Percentiles rank a stretch among this genome's conserved stretches.
Evolutionary conservation across 768 basidiomycete species (phyloP).

Genomic region (Tephrocybe sp.): DNA sequence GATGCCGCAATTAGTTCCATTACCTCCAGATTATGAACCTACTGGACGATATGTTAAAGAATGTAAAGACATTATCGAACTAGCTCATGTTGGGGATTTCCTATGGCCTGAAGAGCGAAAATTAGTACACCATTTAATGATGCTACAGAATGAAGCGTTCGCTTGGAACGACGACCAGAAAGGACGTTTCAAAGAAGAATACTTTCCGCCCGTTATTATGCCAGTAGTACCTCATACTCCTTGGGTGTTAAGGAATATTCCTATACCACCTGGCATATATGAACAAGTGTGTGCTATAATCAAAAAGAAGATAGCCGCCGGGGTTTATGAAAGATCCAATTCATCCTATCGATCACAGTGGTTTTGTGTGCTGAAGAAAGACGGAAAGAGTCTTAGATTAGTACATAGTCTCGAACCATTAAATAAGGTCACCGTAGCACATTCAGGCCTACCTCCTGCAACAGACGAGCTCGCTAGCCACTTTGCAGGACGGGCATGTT

Average conservation of each 20-base stretch:
- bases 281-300: constrained; percentile 20
- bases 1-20: constrained; percentile 9
- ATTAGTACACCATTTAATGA: constrained; percentile 31
- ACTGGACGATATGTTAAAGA: constrained; percentile 23
- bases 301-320: constrained; percentile 22
- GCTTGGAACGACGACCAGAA: too few species aligned
- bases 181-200: constrained; percentile 26
- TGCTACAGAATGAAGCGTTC: too few species aligned
- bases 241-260: constrained; percentile 28
- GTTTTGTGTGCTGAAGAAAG: too few species aligned
- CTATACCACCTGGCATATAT: constrained; percentile 24
- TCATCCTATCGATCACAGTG: too few species aligned
- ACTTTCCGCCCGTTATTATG: constrained; percentile 30
- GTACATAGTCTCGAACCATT: too few species aligned
- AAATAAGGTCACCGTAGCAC: too few species aligned
- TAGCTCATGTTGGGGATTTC: constrained; percentile 20
- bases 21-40: constrained; percentile 14
- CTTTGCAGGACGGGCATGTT: constrained; percentile 31
- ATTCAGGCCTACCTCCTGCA: too few species aligned
- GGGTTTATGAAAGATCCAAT: constrained; percentile 33
- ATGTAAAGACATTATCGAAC: constrained; percentile 12
- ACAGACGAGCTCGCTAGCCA: constrained; percentile 24
- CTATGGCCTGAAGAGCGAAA: constrained; percentile 29
- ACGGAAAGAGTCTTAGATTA: too few species aligned
- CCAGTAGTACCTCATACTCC: constrained; percentile 33